A percentile compares a stretch with the other conserved stretches of the same genome.
Evolutionary conservation across 768 basidiomycete genomes (phyloP).

Genomic region (Lactarius akahatsu): DNA sequence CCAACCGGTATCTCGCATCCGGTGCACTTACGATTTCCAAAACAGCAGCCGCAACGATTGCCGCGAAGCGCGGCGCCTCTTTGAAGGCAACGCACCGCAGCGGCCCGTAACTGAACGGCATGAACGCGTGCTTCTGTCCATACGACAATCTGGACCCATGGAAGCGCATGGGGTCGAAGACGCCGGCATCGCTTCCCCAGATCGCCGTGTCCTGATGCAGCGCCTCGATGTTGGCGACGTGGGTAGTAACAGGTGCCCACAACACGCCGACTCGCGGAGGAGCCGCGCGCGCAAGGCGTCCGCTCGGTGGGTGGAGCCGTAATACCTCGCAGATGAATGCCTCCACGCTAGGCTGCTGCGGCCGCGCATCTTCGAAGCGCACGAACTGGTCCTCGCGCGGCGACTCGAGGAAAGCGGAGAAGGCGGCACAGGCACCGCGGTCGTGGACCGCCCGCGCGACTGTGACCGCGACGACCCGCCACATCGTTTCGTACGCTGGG

Average conservation of each 20-base stretch:
- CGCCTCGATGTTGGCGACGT: conserved; percentile 33
- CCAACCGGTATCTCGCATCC: conserved; percentile 32
- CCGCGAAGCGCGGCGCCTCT: conserved; percentile 56
- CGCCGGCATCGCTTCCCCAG: conserved; percentile 40
- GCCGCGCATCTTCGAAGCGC: conserved; percentile 9
- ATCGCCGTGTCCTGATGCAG: conserved; percentile 33
- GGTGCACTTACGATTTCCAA: conserved; percentile 39
- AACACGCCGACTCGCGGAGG: conserved; percentile 8
- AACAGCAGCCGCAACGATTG: conserved; percentile 45
- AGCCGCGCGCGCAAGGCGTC: conserved; percentile 41
- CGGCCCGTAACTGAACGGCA: conserved; percentile 51
- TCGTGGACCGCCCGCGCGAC: conserved; percentile 42
- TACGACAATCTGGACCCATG: conserved; percentile 35
- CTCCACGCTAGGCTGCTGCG: conserved; percentile 36
- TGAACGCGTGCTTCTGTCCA: conserved; percentile 32
- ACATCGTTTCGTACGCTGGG: conserved; percentile 61
- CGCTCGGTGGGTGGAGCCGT: conserved; percentile 52
- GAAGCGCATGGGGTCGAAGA: conserved; percentile 47
- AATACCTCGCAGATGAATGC: conserved; percentile 46
- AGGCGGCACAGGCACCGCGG: conserved; percentile 33
- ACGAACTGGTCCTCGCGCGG: conserved; percentile 38
- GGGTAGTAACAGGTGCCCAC: conserved; percentile 15
- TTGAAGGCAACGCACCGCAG: conserved; percentile 47
- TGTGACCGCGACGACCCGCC: conserved; percentile 54
- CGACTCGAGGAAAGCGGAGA: conserved; percentile 39